Percentiles rank a stretch among this genome's conserved stretches.
Evolutionary conservation across 2,329 filamentous ascomycete species (phyloP).

Genomic region (Cercospora sp.): DNA sequence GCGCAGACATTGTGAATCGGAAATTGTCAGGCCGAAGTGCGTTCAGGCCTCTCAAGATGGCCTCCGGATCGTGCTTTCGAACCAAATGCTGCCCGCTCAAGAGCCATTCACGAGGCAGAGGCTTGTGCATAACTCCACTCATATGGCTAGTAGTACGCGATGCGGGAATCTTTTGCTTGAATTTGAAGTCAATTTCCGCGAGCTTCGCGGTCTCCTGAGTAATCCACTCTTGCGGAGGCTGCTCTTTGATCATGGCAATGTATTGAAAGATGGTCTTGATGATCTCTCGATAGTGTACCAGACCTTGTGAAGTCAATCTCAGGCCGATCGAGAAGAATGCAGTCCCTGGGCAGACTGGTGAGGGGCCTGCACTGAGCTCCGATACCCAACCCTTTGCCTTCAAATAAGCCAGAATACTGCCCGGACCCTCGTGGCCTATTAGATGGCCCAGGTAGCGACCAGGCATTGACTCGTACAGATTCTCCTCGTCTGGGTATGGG

Average conservation of each 20-base stretch:
- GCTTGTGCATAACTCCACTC: conserved; percentile 87
- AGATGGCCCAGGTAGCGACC: conserved; percentile 84
- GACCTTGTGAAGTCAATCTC: conserved; percentile 78
- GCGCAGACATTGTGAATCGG: conserved; percentile 77
- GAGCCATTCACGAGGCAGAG: conserved; percentile 80
- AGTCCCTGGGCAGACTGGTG: conserved; percentile 74
- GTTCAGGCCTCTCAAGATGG: conserved; percentile 71
- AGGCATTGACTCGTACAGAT: conserved; percentile 75
- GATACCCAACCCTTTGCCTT: conserved; percentile 91
- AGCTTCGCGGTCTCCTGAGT: conserved; percentile 88
- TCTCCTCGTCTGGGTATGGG: conserved; percentile 80
- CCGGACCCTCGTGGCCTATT: conserved; percentile 88
- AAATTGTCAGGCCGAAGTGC: conserved; percentile 86
- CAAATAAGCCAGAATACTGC: conserved; percentile 85
- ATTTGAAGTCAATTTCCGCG: conserved; percentile 91
- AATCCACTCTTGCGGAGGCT: conserved; percentile 85
- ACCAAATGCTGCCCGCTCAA: conserved; percentile 77
- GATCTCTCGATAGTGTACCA: conserved; percentile 79
- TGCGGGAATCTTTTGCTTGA: conserved; percentile 87
- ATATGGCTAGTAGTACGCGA: conserved; percentile 85
- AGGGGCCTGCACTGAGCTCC: conserved; percentile 73
- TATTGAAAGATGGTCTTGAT: conserved; percentile 88
- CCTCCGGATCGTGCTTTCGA: conserved; percentile 74
- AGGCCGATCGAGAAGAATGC: conserved; percentile 78
- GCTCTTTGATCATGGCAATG: conserved; percentile 78